These are phyloP conservation scores for Violaceomyces palustris DNA, from an alignment of 1,284 basidiomycete genomes.

Conservation along the genomic window DNA sequence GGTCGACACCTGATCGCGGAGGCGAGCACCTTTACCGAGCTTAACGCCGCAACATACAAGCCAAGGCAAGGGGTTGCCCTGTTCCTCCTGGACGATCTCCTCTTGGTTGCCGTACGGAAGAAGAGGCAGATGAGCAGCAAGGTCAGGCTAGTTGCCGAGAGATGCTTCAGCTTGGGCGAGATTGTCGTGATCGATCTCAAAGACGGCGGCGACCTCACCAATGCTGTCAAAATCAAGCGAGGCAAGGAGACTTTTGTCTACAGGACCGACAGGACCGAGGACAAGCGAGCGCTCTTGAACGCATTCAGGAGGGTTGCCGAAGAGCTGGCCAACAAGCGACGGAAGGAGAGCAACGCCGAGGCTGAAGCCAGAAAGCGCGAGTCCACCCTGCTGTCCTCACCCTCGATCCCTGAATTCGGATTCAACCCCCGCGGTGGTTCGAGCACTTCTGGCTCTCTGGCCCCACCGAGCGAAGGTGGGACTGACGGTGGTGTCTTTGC, in stretches of 20 bases:
- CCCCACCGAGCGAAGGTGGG: constrained; percentile 10
- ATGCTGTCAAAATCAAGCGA: constrained; percentile 90
- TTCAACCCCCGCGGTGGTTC: constrained; percentile 2
- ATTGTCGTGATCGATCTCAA: constrained; percentile 92
- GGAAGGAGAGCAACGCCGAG: constrained; percentile 70
- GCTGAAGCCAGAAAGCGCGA: constrained; percentile 25
- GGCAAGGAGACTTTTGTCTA: constrained; percentile 92
- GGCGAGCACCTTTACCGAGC: constrained; percentile 72
- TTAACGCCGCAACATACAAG: constrained; percentile 94
- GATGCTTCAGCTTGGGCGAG: constrained; percentile 85
- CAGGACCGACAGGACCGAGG: constrained; percentile 70
- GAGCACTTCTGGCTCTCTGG: constrained; percentile 2
- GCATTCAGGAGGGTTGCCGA: constrained; percentile 89
- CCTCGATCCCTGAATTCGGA: constrained; percentile 4
- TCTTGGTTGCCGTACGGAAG: constrained; percentile 71
- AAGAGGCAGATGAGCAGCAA: constrained; percentile 55
- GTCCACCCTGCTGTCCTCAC: constrained; percentile 14
- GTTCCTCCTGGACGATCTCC: constrained; percentile 83
- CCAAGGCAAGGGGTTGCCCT: constrained; percentile 79
- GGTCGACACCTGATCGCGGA: constrained; percentile 87
- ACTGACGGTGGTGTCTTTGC: constrained; percentile 8
- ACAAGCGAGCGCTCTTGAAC: constrained; percentile 78
- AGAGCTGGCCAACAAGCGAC: constrained; percentile 76
- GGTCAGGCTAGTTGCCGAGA: constrained; percentile 74
- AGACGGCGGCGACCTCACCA: constrained; percentile 84